Base-by-base conservation (phyloP, 768 basidiomycete genomes). In the Phanerochaete sordida region DNA sequence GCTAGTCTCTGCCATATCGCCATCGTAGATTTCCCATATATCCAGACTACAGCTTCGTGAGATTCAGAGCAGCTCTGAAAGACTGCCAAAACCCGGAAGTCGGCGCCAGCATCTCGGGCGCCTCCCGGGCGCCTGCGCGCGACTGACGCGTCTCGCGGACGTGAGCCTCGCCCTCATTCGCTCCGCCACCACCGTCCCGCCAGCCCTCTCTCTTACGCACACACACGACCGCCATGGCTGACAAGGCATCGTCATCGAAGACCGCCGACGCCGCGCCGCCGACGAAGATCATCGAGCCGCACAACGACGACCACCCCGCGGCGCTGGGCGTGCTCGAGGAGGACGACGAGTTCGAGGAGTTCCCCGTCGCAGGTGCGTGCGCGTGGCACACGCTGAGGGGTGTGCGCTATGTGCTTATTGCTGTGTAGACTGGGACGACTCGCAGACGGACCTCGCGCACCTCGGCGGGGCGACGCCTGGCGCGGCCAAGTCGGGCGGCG, bases 321-420 rank as follows among this genome's bases (percentile, higher is more conserved):
- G 85, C 90, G 68, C 82, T 96, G 0, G 92, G 94, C 44, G 87
- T 94, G n/a, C 77, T 98, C 7, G 95, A 98, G 69, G 95, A 98
- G 71, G 95, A 98, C 72, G 95, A 98, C 71, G 95, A 98, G 76
- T 98, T 98, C 67, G 95, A 96, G 70, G 94, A 95, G 68, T 96
- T 96, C 72, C 77, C 84, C 16, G 89, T 84, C 49, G 89, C 91
- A 78, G 94, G 95, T 91, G 59, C 57, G 78, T 71, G 26, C 16
- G 7, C 12, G n/a, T 45, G 23, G 8, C 31, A 27, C n/a, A 23
- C n/a, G 23, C 31, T 39, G 30, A 24, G 19, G 23, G 8, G 47
- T 19, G 19, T 48, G 15, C 19, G 47, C 24, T 24, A 2, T 12
- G 35, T n/a, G 37, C 49, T 56, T 23, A 30, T 12, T 11, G 4